Evolutionary conservation across 495 filamentous ascomycete genomes (phyloP).

Genomic region (Niebla homalea): DNA sequence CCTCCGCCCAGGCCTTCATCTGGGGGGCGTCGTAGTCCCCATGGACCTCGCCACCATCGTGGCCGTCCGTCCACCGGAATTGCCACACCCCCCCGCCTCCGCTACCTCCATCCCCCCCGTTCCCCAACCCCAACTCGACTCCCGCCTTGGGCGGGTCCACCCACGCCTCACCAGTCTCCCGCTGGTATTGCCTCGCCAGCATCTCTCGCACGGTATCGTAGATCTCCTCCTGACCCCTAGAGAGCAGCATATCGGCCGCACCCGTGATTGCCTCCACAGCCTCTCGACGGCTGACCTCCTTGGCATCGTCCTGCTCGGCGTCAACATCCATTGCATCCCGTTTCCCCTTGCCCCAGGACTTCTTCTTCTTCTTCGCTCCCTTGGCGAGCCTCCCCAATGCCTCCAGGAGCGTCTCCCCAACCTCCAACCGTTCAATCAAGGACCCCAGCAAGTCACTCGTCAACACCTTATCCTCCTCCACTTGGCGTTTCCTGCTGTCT

Average conservation of each 20-base stretch:
- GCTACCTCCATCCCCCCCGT: conserved; percentile 15
- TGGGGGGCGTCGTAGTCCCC: conserved; percentile 73
- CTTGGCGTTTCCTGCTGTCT: conserved; percentile 53
- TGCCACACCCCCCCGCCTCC: conserved; percentile 56
- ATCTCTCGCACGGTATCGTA: conserved; percentile 84
- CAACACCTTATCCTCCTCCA: conserved; percentile 57
- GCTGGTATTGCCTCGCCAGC: conserved; percentile 65
- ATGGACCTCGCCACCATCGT: conserved; percentile 67
- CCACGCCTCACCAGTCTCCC: conserved; percentile 88
- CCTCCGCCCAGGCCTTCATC: conserved; percentile 79
- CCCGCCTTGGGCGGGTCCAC: conserved; percentile 40
- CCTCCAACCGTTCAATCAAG: conserved; percentile 61
- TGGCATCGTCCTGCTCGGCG: conserved; percentile 48
- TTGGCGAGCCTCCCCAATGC: conserved; percentile 72
- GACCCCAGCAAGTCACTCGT: conserved; percentile 59
- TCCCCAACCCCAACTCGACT: conserved; percentile 15
- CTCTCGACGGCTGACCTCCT: conserved; percentile 52
- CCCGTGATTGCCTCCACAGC: conserved; percentile 73
- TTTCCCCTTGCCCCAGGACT: conserved; percentile 42
- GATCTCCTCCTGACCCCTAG: conserved; percentile 67
- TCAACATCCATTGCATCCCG: conserved; percentile 61
- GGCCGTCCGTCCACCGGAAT: conserved; percentile 77
- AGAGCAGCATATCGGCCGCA: conserved; percentile 73
- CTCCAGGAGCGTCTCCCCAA: conserved; percentile 79
- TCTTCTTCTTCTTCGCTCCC: conserved; percentile 47